Evolutionary conservation across 1,284 basidiomycete species (phyloP).

Genomic region (Sporisorium scitamineum): DNA sequence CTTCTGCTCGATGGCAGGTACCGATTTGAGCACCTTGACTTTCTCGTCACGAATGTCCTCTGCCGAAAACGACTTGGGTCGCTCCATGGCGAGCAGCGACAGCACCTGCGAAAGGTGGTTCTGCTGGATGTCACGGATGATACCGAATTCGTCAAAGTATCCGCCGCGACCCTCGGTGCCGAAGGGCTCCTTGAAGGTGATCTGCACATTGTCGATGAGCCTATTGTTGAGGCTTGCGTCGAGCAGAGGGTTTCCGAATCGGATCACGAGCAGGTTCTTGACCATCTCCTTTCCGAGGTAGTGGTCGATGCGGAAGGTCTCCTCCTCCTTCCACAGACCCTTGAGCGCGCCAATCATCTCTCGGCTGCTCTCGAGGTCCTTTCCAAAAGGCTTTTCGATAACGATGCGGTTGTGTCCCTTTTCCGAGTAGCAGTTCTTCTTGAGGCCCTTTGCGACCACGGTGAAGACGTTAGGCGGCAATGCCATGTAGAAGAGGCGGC

Average conservation of each 20-base stretch:
- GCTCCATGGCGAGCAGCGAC: conserved; percentile 69
- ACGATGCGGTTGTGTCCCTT: conserved; percentile 65
- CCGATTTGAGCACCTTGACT: conserved; percentile 68
- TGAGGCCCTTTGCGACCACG: conserved; percentile 64
- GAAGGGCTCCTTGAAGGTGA: conserved; percentile 70
- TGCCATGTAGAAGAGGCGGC: conserved; percentile 68
- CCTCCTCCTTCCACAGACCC: conserved; percentile 67
- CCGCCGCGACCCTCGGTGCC: conserved; percentile 70
- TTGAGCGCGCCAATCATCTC: conserved; percentile 68
- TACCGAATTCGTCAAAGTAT: conserved; percentile 71
- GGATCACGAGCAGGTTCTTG: conserved; percentile 68
- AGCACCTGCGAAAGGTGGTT: conserved; percentile 70
- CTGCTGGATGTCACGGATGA: conserved; percentile 70
- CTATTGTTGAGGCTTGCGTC: conserved; percentile 68
- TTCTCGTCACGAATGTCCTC: conserved; percentile 70
- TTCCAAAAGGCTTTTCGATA: conserved; percentile 68
- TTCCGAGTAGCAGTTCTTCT: conserved; percentile 64
- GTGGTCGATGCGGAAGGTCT: conserved; percentile 69
- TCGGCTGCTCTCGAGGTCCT: conserved; percentile 65
- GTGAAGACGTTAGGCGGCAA: conserved; percentile 68
- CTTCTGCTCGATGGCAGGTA: conserved; percentile 64
- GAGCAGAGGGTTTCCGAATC: conserved; percentile 66
- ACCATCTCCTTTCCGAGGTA: conserved; percentile 70
- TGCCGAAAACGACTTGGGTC: conserved; percentile 66
- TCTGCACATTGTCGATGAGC: conserved; percentile 69